Conservation (phyloP, 129 eudicot species). For the carrot (Daucus carota) region DH1_v3.0 NC_030387.2:2399001-2399500, state of each 20-base stretch:
- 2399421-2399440: constrained; percentile 32
- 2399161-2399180: constrained; percentile 49
- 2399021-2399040: too few species aligned
- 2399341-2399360: constrained; percentile 50
- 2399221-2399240: neutral
- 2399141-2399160: constrained; percentile 35
- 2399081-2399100: too few species aligned
- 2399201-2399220: too few species aligned
- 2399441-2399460: constrained; percentile 27
- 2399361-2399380: constrained; percentile 36
- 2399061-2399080: too few species aligned
- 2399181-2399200: constrained; percentile 27
- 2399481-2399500: constrained; percentile 25
- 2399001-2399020: too few species aligned
- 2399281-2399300: neutral
- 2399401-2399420: constrained; percentile 34
- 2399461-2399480: constrained; percentile 28
- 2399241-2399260: neutral
- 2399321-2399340: constrained; percentile 32
- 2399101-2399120: too few species aligned
- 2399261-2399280: too few species aligned
- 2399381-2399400: constrained; percentile 34
- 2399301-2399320: neutral
- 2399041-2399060: too few species aligned
- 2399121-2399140: too few species aligned